A percentile compares a stretch with the other conserved stretches of the same genome.
Conservation (phyloP, 2,329 filamentous ascomycete genomes). For the Botrytis aclada region DNA sequence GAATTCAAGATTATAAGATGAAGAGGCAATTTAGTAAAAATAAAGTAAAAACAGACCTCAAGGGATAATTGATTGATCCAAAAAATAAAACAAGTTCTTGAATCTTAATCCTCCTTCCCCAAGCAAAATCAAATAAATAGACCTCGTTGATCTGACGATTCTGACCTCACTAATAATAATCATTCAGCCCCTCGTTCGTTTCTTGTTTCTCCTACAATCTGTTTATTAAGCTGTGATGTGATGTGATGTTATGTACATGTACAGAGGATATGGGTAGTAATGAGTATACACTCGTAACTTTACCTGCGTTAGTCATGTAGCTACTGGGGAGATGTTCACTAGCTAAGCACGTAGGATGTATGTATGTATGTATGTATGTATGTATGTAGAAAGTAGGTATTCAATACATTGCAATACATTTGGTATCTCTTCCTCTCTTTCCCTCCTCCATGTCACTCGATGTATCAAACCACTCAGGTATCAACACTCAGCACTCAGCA, state of each 20-base stretch:
- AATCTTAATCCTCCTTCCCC: not conserved
- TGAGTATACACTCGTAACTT: not conserved
- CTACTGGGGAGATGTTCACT: not conserved
- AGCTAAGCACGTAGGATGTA: not conserved
- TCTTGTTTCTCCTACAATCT: not conserved
- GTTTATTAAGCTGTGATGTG: not conserved
- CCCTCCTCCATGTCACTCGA: not conserved
- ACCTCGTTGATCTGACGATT: conserved; percentile 1
- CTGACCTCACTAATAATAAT: not conserved
- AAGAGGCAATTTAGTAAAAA: not conserved
- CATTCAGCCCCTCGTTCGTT: not conserved
- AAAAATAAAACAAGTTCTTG: not conserved
- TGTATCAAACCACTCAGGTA: not conserved
- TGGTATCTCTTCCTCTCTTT: not conserved
- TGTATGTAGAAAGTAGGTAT: not conserved
- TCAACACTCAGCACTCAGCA: not conserved
- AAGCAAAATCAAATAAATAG: not conserved
- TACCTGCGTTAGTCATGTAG: not conserved
- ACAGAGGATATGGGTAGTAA: not conserved
- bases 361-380: not conserved
- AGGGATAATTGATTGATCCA: not conserved
- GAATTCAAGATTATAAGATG: not conserved
- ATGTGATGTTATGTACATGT: no score
- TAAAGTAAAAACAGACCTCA: not conserved
- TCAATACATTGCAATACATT: not conserved